Base-by-base conservation (phyloP, 768 basidiomycete genomes). In the Hemileccinum impolitum region DNA sequence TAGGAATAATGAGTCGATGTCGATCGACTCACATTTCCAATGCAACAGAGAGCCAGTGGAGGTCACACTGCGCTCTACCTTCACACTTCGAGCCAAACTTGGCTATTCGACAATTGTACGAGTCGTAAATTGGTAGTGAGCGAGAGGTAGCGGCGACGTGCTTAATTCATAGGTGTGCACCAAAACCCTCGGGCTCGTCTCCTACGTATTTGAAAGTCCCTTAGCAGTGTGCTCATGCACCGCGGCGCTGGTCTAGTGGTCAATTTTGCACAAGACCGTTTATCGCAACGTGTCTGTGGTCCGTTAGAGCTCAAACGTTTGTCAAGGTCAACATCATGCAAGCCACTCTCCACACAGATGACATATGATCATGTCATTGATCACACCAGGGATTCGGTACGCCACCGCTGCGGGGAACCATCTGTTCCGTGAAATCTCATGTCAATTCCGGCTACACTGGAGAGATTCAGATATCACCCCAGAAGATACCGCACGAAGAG, bases 11-110 rank as follows among this genome's bases (percentile, higher is more conserved):
- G n/a, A n/a, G n/a, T 42, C 30, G 30, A 32, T 39, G 23, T 30
- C 37, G 59, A 63, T 65, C 57, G 28, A 43, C 48, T 53, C 41
- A 31, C 55, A 54, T 57, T 65, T 57, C 50, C 52, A 57, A 65
- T 56, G 42, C 37, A 39, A 18, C 40, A 42, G 38, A 40, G 39
- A 45, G 44, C 52, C 52, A 23, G 43, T 49, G 40, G 39, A 31
- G 14, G 21, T 44, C 38, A 19, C 31, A 36, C 48, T 50, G 53
- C 38, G 47, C 39, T 50, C 14, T 36, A 28, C 34, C 47, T 43
- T 51, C 54, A 56, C 51, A 14, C 36, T 53, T 26, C 35, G 25
- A 40, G 14, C 43, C 39, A 32, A 52, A 53, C 32, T 32, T 39
- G 44, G 54, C 5, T n/a, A 34, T 36, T 28, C 42, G 23, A 45